Evolutionary conservation across 148 eudicot species (phyloP), one percentile per base, ranked within the genome.

Genomic region (Silene uniflora): DNA sequence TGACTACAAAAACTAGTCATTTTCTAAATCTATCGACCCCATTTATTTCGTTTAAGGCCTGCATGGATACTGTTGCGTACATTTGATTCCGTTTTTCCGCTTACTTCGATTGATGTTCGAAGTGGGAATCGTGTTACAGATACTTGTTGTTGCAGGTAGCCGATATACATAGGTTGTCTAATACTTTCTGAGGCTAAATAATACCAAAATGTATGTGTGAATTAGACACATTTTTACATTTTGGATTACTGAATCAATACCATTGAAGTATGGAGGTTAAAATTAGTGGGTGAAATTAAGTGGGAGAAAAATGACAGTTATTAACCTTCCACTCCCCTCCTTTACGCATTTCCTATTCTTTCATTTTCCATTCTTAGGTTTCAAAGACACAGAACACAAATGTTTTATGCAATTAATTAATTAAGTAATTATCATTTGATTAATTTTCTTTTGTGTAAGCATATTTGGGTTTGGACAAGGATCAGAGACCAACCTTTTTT

Each of bases 311-410:
- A 49, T 49, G 55, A 49, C 55, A 49, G 55, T 49, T 49, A 49
- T 49, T 49, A 17, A 39, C 63, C 60, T 49, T 39, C 44, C 39
- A 44, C 23, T 39, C 6, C 77, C 78, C 29, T 27, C 3, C 14
- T 62, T 80, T 71, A 55, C 47, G 79, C 58, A 29, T 76, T 60
- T 46, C 56, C 55, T 44, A 47, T 54, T 17, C 44, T 35, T 62
- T 5, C 23, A 56, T 19, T 62, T 39, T 21, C 55, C 55, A 49
- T 49, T 49, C 55, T 49, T 14, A 49, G 55, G 17, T 49, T 49
- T 49, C 55, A 49, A 49, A 49, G 16, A 49, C 55, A 49, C 55
- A 49, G 13, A 49, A 49, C 17, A 49, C 17, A 49, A 10, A 49
- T 49, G 55, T 49, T 49, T 12, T 49, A 49, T 49, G 55, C 55